Percentiles rank a stretch among this genome's conserved stretches.
Conservation (phyloP, 106 monocot species). For the Phalaenopsis aphrodite region DNA sequence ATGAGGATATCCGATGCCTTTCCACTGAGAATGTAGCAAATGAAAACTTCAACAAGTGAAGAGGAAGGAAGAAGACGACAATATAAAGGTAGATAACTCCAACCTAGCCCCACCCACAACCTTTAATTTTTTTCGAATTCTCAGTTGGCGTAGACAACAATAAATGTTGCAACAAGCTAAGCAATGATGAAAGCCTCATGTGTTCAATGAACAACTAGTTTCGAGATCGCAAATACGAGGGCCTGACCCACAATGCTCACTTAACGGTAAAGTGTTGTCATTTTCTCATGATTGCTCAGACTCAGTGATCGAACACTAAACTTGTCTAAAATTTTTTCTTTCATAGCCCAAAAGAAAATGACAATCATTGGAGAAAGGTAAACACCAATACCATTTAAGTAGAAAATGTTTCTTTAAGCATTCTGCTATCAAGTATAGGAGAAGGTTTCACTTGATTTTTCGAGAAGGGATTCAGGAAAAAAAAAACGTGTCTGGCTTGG, state of each 20-base stretch:
- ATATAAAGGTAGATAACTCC: slow-evolving; percentile 93
- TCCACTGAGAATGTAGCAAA: slow-evolving; percentile 84
- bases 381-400: slow-evolving; percentile 52
- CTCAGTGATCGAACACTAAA: slow-evolving; percentile 53
- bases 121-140: slow-evolving; percentile 77
- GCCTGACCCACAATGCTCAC: slow-evolving; percentile 80
- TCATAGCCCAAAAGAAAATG: slow-evolving; percentile 74
- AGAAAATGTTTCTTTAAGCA: slow-evolving; percentile 70
- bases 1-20: slow-evolving; percentile 85
- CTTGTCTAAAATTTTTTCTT: slow-evolving; percentile 41
- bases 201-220: slow-evolving; percentile 61
- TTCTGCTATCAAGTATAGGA: slow-evolving; percentile 72
- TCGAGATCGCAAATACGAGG: slow-evolving; percentile 71
- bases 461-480: slow-evolving; percentile 14
- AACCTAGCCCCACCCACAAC: slow-evolving; percentile 93
- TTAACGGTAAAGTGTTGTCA: slow-evolving; percentile 65
- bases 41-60: slow-evolving; percentile 72
- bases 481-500: no score
- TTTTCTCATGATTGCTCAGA: slow-evolving; percentile 35
- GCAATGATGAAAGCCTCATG: slow-evolving; percentile 63
- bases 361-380: slow-evolving; percentile 72
- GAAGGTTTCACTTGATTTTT: slow-evolving; percentile 72
- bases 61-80: slow-evolving; percentile 62
- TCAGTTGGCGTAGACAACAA: slow-evolving; percentile 92
- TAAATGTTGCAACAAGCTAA: slow-evolving; percentile 80